A percentile compares a stretch with the other conserved stretches of the same genome.
Conservation (phyloP, 176 grass and related monocot genomes). For the Carex cristatella region DNA sequence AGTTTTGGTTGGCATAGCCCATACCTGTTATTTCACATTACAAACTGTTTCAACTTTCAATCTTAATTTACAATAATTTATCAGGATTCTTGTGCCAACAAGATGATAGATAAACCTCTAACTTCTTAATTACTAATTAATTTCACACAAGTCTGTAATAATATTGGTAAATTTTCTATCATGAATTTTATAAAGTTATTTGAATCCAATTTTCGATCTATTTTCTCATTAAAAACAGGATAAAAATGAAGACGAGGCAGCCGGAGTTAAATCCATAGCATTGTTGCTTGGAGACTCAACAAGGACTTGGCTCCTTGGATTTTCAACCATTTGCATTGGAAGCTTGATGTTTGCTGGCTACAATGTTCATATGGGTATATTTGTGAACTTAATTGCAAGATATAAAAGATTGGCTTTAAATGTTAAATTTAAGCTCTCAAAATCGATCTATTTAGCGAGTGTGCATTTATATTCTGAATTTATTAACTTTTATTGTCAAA, state of each 20-base stretch:
- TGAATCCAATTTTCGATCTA: too few relatives aligned
- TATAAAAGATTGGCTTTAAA: too few relatives aligned
- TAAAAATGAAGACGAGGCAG: constrained; percentile 34
- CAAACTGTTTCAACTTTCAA: too few relatives aligned
- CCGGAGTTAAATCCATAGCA: constrained; percentile 33
- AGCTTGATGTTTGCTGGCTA: constrained; percentile 27
- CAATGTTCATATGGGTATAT: constrained; percentile 36
- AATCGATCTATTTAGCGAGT: too few relatives aligned
- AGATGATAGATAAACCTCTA: not conserved
- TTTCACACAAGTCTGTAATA: not conserved
- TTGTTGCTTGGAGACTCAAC: constrained; percentile 7
- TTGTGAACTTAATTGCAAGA: too few relatives aligned
- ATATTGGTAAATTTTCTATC: too few relatives aligned
- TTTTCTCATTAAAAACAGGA: constrained; percentile 15
- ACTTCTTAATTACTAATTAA: not conserved
- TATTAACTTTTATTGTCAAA: not conserved
- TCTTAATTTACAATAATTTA: not conserved
- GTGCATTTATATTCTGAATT: too few relatives aligned
- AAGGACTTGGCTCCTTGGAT: constrained; percentile 31
- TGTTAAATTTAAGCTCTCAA: too few relatives aligned
- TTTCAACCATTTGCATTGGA: constrained; percentile 26
- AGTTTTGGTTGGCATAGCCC: too few relatives aligned
- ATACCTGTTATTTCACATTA: too few relatives aligned
- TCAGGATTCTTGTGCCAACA: too few relatives aligned
- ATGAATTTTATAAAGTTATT: too few relatives aligned